Base-by-base conservation (phyloP, 176 grass and related monocot species). In the Thinopyrum elongatum region DNA sequence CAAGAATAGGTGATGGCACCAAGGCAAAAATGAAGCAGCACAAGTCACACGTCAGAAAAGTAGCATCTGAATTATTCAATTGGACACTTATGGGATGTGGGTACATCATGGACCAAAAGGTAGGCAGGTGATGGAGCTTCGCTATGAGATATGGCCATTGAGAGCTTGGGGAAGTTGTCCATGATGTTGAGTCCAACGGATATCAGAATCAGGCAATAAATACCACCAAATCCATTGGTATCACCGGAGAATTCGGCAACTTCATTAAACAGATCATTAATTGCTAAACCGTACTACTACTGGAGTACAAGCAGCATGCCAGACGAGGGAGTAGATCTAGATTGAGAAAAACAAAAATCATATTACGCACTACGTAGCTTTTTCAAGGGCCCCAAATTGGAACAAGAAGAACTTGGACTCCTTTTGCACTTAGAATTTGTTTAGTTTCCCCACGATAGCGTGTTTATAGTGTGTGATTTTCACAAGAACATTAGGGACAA, bases 11-110 rank as follows among this genome's bases (percentile, higher is more conserved):
- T 27, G 49, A 69, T 80, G 35, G 7, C 7, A 21, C 53, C 28
- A 49, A 22, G 16, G 29, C 70, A 85, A 81, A 91, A 88, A 81
- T 88, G 82, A 87, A 71, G 86, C 51, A 33, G 33, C 81, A 76
- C n/a, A 39, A 77, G 47, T 53, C 62, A 28, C 22, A 57, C 39
- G 81, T 71, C 77, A 53, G 22, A 76, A 90, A 91, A 87, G 85
- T 63, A 80, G 82, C 60, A 76, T 28, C 65, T 77, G 85, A 70
- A 61, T 60, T 78, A 36, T 64, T 83, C 72, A 85, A 86, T 78
- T 46, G 14, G 70, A 42, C 33, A 39, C 71, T 47, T 69, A 55
- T 55, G 73, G 46, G 71, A 86, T 41, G 10, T 25, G 21, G 21
- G 19, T 46, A 60, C 38, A 28, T 65, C 59, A 60, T 80, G 88